Percentiles rank a stretch among this genome's conserved stretches.
phyloP scores from a whole-genome alignment of 208 protist genomes.

The Crithidia thermophila region DNA sequence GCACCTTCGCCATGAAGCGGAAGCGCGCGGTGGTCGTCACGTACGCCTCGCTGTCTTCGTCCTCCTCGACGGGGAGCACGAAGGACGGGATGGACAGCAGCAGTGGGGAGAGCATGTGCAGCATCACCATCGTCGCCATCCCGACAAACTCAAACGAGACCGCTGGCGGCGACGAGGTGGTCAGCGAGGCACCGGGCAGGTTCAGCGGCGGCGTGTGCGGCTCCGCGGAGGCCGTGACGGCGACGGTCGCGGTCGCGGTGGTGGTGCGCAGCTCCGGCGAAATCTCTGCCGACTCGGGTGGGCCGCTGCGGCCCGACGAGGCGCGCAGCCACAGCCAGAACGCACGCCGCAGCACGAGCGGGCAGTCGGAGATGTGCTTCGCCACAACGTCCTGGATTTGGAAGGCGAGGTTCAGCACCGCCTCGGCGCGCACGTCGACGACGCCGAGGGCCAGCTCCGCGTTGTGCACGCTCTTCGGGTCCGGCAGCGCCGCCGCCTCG shows the following conservation, averaged over 20 bases:
- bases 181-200: not conserved
- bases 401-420: conserved; percentile 20
- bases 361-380: conserved; percentile 31
- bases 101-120: conserved; percentile 37
- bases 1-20: conserved; percentile 37
- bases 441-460: conserved; percentile 15
- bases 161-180: not conserved
- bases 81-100: conserved; percentile 35
- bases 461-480: conserved; percentile 5
- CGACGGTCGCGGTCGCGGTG: not conserved
- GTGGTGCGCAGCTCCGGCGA: conserved; percentile 6
- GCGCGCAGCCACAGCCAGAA: conserved; percentile 38
- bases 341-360: conserved; percentile 27
- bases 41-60: conserved; percentile 24
- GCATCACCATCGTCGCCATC: conserved; percentile 41
- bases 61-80: conserved; percentile 33
- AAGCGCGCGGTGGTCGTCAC: conserved; percentile 26
- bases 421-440: conserved; percentile 23
- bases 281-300: conserved; percentile 19
- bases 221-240: not conserved
- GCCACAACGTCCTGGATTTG: conserved; percentile 22
- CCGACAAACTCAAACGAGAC: conserved; percentile 35
- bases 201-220: not conserved
- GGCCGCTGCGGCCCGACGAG: conserved; percentile 23
- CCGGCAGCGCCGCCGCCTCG: conserved; percentile 1